Evolutionary conservation across 1,284 basidiomycete species (phyloP).

Genomic region (Trametes pubescens): DNA sequence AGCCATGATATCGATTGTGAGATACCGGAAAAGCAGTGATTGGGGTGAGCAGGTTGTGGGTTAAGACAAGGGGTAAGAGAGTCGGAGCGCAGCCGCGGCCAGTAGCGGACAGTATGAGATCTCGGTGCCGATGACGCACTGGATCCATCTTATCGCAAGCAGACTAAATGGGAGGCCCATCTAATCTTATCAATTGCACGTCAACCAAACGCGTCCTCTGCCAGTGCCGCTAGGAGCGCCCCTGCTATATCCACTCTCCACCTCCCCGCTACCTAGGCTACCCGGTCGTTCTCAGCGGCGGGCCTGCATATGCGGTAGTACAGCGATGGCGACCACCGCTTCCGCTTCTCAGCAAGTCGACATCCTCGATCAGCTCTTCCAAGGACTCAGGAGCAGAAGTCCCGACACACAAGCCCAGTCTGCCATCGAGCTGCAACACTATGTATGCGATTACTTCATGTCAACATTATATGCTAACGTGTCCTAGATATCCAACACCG

Average conservation of each 20-base stretch:
- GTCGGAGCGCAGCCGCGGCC: not conserved
- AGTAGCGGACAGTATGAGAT: not conserved
- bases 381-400: constrained; percentile 67
- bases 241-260: not conserved
- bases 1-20: not conserved
- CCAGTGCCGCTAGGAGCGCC: not conserved
- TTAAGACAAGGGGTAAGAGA: not conserved
- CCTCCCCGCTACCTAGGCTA: not conserved
- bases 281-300: not conserved
- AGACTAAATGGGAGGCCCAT: not conserved
- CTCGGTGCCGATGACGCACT: constrained; percentile 19
- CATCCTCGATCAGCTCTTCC: constrained; percentile 69
- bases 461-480: not conserved
- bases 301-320: constrained; percentile 16
- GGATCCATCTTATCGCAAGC: not conserved
- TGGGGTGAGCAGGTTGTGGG: not conserved
- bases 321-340: constrained; percentile 63
- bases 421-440: constrained; percentile 73
- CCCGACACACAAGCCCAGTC: constrained; percentile 68
- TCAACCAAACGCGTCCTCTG: constrained; percentile 21
- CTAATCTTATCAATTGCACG: constrained; percentile 22
- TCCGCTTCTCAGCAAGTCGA: constrained; percentile 63
- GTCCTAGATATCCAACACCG: constrained; percentile 70
- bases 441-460: constrained; percentile 54
- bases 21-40: too few relatives aligned